phyloP scores from a whole-genome alignment of 2,329 filamentous ascomycete genomes.

The Blastomyces percursus region DNA sequence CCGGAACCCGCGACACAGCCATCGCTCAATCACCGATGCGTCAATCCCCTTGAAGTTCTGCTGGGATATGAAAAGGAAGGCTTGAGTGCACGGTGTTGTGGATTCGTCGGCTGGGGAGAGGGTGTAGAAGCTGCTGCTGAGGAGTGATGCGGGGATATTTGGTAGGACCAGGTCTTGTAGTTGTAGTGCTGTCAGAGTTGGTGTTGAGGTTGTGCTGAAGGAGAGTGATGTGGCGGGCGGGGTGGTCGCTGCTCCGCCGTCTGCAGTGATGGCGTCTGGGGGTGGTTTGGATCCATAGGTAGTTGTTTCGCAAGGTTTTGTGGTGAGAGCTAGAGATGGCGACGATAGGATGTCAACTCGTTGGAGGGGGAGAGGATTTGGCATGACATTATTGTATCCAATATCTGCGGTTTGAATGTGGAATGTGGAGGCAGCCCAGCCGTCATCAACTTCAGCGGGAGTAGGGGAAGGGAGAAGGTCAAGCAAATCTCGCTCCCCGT shows the following conservation, averaged over 20 bases:
- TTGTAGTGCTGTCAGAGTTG: background rate
- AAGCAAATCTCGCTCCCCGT: background rate
- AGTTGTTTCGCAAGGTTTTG: background rate
- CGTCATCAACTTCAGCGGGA: background rate
- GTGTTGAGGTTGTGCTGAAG: background rate
- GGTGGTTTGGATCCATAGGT: too few relatives aligned
- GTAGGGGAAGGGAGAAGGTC: background rate
- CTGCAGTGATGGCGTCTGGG: background rate
- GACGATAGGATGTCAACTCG: background rate
- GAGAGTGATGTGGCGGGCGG: background rate
- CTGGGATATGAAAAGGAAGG: background rate
- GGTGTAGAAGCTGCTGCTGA: background rate
- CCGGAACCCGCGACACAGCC: background rate
- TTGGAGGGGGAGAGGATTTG: background rate
- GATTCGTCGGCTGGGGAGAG: background rate
- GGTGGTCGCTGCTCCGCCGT: background rate
- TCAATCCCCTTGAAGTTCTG: constrained; percentile 1
- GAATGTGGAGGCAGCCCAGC: background rate
- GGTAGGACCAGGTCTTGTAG: background rate
- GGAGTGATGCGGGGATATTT: too few relatives aligned
- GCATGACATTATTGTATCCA: background rate
- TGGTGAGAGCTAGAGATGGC: background rate
- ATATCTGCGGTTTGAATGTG: background rate
- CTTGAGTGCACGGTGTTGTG: background rate
- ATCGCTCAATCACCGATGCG: background rate